These are phyloP conservation scores for Umbelopsis vinacea DNA, from an alignment of 192 early-diverging fungal species.

Conservation along the genomic window DNA sequence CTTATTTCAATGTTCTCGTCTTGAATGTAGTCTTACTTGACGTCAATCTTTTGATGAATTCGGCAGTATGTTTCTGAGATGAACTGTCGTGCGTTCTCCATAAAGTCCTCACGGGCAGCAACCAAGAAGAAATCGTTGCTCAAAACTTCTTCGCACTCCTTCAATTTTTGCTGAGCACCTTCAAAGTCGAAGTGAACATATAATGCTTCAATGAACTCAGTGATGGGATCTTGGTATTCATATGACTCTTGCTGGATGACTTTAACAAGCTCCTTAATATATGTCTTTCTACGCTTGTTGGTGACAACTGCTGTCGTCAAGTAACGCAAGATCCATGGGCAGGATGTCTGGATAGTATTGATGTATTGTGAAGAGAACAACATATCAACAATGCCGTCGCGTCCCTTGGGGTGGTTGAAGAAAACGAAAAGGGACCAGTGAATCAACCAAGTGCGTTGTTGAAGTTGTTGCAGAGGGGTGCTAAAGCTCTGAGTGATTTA, in stretches of 20 bases:
- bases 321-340: slow-evolving; percentile 97
- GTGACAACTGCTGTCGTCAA: slow-evolving; percentile 90
- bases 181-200: slow-evolving; percentile 97
- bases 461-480: slow-evolving; percentile 84
- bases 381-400: slow-evolving; percentile 92
- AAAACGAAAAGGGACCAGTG: slow-evolving; percentile 99
- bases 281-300: slow-evolving; percentile 84
- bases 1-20: background rate
- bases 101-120: slow-evolving; percentile 87
- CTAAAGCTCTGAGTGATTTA: slow-evolving; percentile 56
- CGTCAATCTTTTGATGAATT: slow-evolving; percentile 96
- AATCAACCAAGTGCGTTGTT: slow-evolving; percentile 92
- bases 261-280: slow-evolving; percentile 89
- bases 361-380: slow-evolving; percentile 91
- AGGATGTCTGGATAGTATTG: slow-evolving; percentile 97
- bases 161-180: slow-evolving; percentile 83
- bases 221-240: slow-evolving; percentile 89
- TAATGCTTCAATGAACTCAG: slow-evolving; percentile 91
- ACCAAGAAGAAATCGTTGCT: slow-evolving; percentile 92
- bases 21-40: slow-evolving; percentile 45
- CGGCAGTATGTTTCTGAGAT: slow-evolving; percentile 98
- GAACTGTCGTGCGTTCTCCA: slow-evolving; percentile 92
- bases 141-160: slow-evolving; percentile 87
- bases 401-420: slow-evolving; percentile 97
- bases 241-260: slow-evolving; percentile 86